Evolutionary conservation across 176 grass and related monocot species (phyloP).

Genomic region (Pharus latifolius): DNA sequence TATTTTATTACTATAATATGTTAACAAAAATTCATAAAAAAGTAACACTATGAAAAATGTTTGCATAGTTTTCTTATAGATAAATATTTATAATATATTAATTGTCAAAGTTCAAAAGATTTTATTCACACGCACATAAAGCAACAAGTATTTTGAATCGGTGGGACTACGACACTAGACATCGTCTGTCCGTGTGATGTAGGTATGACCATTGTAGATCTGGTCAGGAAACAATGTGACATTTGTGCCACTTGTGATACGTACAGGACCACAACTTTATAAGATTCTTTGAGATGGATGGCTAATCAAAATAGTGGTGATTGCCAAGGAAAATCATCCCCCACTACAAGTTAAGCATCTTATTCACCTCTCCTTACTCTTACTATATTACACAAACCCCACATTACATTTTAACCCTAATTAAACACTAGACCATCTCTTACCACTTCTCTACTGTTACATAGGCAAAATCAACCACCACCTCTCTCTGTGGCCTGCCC

Average conservation of each 20-base stretch:
- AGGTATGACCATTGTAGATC: background rate
- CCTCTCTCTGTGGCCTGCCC: background rate
- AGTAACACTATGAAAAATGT: no score
- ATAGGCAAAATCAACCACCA: conserved; percentile 1
- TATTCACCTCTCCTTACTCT: background rate
- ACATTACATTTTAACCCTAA: background rate
- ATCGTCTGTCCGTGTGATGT: no score
- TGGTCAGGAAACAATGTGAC: background rate
- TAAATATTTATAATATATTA: no score
- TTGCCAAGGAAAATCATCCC: conserved; percentile 25
- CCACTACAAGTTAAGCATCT: conserved; percentile 15
- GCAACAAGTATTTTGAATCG: no score
- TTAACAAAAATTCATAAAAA: no score
- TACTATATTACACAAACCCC: background rate
- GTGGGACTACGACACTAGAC: no score
- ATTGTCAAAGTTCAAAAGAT: no score
- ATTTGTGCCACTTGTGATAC: background rate
- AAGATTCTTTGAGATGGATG: conserved; percentile 12
- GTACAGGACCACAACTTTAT: conserved; percentile 10
- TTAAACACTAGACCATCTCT: background rate
- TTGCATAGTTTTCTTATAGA: no score
- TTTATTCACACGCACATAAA: no score
- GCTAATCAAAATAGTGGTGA: conserved; percentile 9
- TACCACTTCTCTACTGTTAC: background rate
- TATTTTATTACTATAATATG: no score